Base-by-base conservation (phyloP, 352 stramenopile species). In the Pythium phragmitis region DNA sequence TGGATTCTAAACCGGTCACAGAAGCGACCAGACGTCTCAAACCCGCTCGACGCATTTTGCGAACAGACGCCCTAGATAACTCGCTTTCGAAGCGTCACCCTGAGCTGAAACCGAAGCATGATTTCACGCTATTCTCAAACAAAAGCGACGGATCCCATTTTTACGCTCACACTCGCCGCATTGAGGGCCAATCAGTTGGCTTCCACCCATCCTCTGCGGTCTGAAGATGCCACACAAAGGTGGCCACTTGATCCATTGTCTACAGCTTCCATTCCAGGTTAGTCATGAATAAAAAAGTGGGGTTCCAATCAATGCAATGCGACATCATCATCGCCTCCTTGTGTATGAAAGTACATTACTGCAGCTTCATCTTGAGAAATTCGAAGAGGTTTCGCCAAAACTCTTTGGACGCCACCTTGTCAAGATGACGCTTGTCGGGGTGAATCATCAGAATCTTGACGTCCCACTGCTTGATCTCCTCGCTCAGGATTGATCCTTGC, bases 391-490 rank as follows among this genome's bases (percentile, higher is more conserved):
- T 85, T 67, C 87, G 83, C 90, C 90, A 97, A 64, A 97, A 97
- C 66, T 96, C 87, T 64, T 94, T 89, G 21, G 82, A 78, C 23
- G 87, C 87, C 33, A 95, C 87, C 60, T 96, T 96, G 77, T 97
- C 90, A 48, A 96, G 72, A 75, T 97, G 88, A 13, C 90, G 81
- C 69, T 97, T 96, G 71, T 96, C 85, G 28, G 89, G 90, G 54
- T 96, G 88, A 59, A 97, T 93, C 87, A 96, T 96, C n/a, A 94
- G 70, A 63, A 96, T 85, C 68, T 93, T 93, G 51, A 96, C 87
- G 66, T 96, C 87, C 87, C 87, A 96, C 57, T 94, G 86, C 71
- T 96, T 94, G 69, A 96, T 90, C 7, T 96, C 87, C 7, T 87
- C 70, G 50, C 73, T 82, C 8, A 96, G 73, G 57, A 91, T 75